Conservation (phyloP, 163 green algal genomes). For the Volvox carteri region DNA sequence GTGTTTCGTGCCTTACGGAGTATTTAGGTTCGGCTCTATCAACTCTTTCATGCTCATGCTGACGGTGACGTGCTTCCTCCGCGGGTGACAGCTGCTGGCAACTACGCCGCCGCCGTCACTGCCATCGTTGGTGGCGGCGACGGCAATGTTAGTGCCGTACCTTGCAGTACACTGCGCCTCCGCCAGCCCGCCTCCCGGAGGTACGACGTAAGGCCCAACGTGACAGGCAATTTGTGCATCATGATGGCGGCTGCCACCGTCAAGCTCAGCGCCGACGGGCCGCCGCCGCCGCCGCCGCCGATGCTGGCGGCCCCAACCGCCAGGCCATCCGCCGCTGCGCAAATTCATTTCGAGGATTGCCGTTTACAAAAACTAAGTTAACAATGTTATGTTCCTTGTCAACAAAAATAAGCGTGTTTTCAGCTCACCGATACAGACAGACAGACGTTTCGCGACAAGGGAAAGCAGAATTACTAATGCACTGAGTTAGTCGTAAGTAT, state of each 20-base stretch:
- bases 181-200: constrained; percentile 63
- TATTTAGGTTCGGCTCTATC: not conserved
- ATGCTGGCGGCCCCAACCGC: constrained; percentile 59
- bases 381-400: no score
- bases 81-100: not conserved
- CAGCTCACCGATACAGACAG: no score
- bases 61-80: not conserved
- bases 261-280: constrained; percentile 29
- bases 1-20: not conserved
- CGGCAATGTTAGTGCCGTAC: no score
- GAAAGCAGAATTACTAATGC: not conserved
- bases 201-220: constrained; percentile 72
- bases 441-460: no score
- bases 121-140: no score
- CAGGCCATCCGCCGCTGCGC: constrained; percentile 58
- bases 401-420: no score
- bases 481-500: no score
- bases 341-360: no score
- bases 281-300: constrained; percentile 9
- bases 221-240: constrained; percentile 76
- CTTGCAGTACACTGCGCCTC: constrained; percentile 45
- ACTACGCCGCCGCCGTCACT: not conserved
- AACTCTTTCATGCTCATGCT: not conserved
- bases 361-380: no score
- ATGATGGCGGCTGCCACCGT: constrained; percentile 57